phyloP scores from a whole-genome alignment of 306 rosid genomes.

The Arachis hypogaea region DNA sequence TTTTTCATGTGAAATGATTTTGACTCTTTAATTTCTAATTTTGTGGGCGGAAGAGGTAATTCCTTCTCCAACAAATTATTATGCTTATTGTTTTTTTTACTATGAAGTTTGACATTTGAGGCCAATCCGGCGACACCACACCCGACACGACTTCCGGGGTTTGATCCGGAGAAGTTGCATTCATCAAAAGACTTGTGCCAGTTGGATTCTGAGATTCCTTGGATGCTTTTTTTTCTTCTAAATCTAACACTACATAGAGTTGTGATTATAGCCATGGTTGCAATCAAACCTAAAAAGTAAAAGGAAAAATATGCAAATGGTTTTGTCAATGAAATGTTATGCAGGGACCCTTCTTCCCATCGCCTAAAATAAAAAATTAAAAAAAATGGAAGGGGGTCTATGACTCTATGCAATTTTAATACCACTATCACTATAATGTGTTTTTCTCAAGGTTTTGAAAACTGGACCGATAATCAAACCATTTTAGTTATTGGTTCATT shows the following conservation, averaged over 20 bases:
- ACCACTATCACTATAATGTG: conserved; percentile 9
- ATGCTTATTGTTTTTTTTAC: neutral
- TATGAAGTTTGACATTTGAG: conserved; percentile 1
- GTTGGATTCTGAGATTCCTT: conserved; percentile 1
- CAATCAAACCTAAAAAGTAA: conserved; percentile 45
- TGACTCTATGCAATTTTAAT: neutral
- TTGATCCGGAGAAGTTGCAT: neutral
- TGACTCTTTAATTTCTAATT: conserved; percentile 20
- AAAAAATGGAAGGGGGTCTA: neutral
- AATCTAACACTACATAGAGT: conserved; percentile 52
- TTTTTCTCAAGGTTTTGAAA: neutral
- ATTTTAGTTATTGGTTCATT: no score
- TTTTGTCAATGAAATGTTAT: conserved; percentile 39
- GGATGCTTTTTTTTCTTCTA: conserved; percentile 37
- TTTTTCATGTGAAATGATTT: conserved; percentile 34
- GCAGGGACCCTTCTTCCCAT: conserved; percentile 71
- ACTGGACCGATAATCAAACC: neutral
- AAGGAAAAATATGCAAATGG: conserved; percentile 50
- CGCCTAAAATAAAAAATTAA: conserved; percentile 18
- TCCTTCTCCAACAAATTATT: conserved; percentile 37
- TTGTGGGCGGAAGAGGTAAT: conserved; percentile 57
- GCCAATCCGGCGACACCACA: conserved; percentile 1
- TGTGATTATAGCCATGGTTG: conserved; percentile 56
- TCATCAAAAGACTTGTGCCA: neutral
- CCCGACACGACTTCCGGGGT: neutral